A percentile compares a stretch with the other conserved stretches of the same genome.
phyloP scores from a whole-genome alignment of 2,329 filamentous ascomycete species.

The Apiospora kogelbergensis region DNA sequence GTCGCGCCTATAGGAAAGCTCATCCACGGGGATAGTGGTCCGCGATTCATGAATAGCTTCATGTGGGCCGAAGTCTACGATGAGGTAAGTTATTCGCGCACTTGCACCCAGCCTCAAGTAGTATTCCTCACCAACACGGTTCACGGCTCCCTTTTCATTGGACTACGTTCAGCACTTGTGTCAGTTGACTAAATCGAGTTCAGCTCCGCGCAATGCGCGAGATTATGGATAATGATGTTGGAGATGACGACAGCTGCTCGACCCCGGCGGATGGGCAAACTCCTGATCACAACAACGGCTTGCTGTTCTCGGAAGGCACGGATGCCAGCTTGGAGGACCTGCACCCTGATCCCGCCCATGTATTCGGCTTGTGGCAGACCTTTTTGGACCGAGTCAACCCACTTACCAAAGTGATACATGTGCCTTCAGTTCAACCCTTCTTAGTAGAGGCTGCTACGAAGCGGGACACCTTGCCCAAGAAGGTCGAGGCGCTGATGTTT shows the following conservation, averaged over 20 bases:
- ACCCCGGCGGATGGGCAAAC: slow-evolving; percentile 45
- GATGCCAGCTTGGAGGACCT: slow-evolving; percentile 46
- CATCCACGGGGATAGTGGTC: slow-evolving; percentile 50
- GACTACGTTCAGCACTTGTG: not conserved
- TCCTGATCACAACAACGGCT: slow-evolving; percentile 52
- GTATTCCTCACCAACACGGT: not conserved
- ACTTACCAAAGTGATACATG: slow-evolving; percentile 57
- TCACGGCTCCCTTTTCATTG: not conserved
- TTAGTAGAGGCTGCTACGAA: slow-evolving; percentile 63
- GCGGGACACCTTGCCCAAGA: slow-evolving; percentile 53
- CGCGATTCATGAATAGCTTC: slow-evolving; percentile 58
- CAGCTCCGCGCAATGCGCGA: slow-evolving; percentile 59
- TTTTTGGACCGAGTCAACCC: slow-evolving; percentile 76
- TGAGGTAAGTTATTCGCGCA: slow-evolving; percentile 44
- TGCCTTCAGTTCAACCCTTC: slow-evolving; percentile 65
- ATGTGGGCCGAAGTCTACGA: slow-evolving; percentile 55
- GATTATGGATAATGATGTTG: slow-evolving; percentile 56
- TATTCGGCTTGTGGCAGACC: slow-evolving; percentile 72
- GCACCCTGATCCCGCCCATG: slow-evolving; percentile 64
- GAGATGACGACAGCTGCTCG: slow-evolving; percentile 38
- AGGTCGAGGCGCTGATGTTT: slow-evolving; percentile 62
- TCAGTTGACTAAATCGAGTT: not conserved
- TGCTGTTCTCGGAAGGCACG: slow-evolving; percentile 47
- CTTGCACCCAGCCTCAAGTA: slow-evolving; percentile 17
- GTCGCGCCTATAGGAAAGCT: slow-evolving; percentile 52